These are phyloP conservation scores for Candida broadrunensis DNA, from an alignment of 805 yeast species.

Conservation along the genomic window DNA sequence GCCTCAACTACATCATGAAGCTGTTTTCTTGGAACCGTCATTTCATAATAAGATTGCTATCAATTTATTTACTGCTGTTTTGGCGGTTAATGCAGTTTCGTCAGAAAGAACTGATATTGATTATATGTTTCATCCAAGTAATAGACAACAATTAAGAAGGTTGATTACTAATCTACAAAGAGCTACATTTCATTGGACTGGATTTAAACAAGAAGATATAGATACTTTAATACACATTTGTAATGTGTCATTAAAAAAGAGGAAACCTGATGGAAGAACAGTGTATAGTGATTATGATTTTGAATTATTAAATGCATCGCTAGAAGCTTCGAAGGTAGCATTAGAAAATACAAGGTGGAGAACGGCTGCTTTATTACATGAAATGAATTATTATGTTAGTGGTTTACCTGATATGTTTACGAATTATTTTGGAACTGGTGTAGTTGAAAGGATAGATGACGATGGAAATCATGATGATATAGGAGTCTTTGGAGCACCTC, in stretches of 20 bases:
- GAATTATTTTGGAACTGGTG: conserved; percentile 44
- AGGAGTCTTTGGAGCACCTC: conserved; percentile 60
- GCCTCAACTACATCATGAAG: conserved; percentile 58
- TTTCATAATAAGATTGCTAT: conserved; percentile 58
- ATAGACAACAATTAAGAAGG: conserved; percentile 50
- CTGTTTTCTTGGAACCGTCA: conserved; percentile 60
- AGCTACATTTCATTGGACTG: conserved; percentile 75
- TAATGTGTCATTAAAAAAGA: conserved; percentile 40
- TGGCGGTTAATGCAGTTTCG: conserved; percentile 71
- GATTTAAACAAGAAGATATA: conserved; percentile 59
- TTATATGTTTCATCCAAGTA: conserved; percentile 67
- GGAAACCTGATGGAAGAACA: conserved; percentile 15
- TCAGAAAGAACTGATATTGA: conserved; percentile 66
- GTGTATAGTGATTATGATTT: conserved; percentile 38
- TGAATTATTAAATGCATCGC: conserved; percentile 39
- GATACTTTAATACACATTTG: conserved; percentile 51
- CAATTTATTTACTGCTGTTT: conserved; percentile 62
- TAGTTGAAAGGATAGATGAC: conserved; percentile 15
- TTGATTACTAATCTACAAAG: conserved; percentile 61
- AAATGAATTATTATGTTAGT: conserved; percentile 56
- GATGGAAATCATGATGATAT: conserved; percentile 15
- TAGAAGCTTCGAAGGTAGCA: conserved; percentile 47
- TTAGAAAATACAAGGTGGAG: conserved; percentile 55
- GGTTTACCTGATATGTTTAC: conserved; percentile 43
- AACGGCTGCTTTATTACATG: conserved; percentile 56